These are phyloP conservation scores for Saccharomyces jurei DNA, from an alignment of 805 yeast species.

Conservation along the genomic window DNA sequence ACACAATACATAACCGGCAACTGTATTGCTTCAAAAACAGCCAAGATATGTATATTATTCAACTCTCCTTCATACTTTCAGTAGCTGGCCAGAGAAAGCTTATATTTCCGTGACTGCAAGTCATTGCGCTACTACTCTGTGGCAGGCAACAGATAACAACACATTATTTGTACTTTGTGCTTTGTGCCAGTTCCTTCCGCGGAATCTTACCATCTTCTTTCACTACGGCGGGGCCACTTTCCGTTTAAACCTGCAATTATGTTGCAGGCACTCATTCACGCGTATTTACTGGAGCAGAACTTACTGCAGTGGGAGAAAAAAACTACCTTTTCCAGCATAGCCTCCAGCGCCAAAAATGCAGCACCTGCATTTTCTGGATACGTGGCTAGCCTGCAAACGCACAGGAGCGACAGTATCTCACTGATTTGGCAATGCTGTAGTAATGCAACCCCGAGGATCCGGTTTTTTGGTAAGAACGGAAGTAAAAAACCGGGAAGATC, in stretches of 20 bases:
- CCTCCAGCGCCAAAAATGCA: neutral
- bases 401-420: neutral
- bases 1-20: neutral
- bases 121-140: neutral
- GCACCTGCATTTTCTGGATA: neutral
- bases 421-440: neutral
- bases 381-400: neutral
- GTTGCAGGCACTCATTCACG: neutral
- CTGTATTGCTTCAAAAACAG: neutral
- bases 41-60: neutral
- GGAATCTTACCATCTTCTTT: neutral
- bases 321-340: neutral
- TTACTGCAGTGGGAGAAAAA: neutral
- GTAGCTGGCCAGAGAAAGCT: neutral
- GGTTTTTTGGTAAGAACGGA: neutral
- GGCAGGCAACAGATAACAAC: neutral
- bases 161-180: neutral
- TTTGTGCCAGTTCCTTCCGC: neutral
- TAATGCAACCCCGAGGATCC: neutral
- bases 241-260: neutral
- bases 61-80: neutral
- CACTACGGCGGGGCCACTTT: neutral
- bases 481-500: neutral
- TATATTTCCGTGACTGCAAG: neutral
- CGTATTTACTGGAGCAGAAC: neutral